These are phyloP conservation scores for Cladosporium sp. DNA, from an alignment of 2,329 filamentous ascomycete species.

Conservation along the genomic window DNA sequence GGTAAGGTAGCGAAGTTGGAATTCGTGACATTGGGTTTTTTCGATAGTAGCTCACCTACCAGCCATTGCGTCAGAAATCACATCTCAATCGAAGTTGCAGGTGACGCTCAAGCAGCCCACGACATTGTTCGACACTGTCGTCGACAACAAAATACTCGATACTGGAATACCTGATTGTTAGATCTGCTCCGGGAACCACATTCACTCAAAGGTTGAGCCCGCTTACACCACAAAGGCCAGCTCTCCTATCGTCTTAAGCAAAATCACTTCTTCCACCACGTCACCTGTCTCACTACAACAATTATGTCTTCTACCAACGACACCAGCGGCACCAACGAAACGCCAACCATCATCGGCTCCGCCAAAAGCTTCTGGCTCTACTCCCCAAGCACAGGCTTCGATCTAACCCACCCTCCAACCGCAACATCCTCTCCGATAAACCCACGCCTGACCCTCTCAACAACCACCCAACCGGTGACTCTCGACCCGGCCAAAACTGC, in stretches of 20 bases:
- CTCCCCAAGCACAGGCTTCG: slow-evolving; percentile 39
- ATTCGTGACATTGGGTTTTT: background rate
- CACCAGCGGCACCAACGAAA: slow-evolving; percentile 7
- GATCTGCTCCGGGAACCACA: no score
- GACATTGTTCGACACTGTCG: no score
- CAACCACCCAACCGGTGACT: slow-evolving; percentile 27
- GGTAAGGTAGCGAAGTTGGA: background rate
- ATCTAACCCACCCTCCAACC: slow-evolving; percentile 41
- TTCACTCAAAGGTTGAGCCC: no score
- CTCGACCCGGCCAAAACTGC: slow-evolving; percentile 32
- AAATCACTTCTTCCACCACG: no score
- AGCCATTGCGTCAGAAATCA: background rate
- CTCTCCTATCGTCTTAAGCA: no score
- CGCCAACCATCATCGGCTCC: slow-evolving; percentile 38
- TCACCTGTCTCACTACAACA: no score
- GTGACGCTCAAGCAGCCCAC: no score
- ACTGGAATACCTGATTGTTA: no score
- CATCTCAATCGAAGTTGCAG: no score
- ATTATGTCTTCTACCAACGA: background rate
- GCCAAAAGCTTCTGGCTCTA: slow-evolving; percentile 44
- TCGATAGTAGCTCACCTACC: background rate
- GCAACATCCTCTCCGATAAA: slow-evolving; percentile 24
- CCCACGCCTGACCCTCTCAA: slow-evolving; percentile 1
- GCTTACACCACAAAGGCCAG: no score
- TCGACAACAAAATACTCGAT: no score